These are phyloP conservation scores for Coniochaeta prunicola DNA, from an alignment of 2,329 filamentous ascomycete species.

Conservation along the genomic window DNA sequence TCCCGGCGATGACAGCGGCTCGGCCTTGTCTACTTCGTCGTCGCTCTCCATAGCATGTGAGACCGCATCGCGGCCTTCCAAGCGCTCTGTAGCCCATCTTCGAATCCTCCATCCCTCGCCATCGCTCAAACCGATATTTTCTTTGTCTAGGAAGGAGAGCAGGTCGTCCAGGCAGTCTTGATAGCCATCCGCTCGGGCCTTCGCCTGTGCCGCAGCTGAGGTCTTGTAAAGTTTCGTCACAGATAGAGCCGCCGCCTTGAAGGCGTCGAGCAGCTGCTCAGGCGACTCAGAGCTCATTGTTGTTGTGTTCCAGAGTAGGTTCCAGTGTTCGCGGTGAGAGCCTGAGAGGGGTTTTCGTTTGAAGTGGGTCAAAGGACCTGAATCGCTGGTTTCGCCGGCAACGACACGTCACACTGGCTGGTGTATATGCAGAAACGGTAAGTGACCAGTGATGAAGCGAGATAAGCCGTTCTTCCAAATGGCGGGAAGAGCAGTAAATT, in stretches of 20 bases:
- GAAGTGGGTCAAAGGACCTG: neutral
- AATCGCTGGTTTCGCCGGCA: neutral
- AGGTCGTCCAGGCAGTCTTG: conserved; percentile 92
- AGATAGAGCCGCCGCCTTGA: conserved; percentile 85
- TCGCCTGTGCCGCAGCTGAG: conserved; percentile 69
- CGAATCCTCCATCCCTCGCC: conserved; percentile 64
- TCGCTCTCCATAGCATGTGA: conserved; percentile 37
- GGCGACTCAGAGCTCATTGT: conserved; percentile 37
- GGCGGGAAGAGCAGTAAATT: neutral
- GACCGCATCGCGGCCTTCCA: conserved; percentile 48
- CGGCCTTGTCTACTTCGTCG: conserved; percentile 60
- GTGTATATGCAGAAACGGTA: neutral
- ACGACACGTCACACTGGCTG: neutral
- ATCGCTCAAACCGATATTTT: conserved; percentile 69
- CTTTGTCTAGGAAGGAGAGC: conserved; percentile 74
- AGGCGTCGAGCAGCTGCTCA: conserved; percentile 73
- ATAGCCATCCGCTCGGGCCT: conserved; percentile 74
- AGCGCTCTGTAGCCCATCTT: conserved; percentile 60
- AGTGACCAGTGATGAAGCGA: neutral
- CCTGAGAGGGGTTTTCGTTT: conserved; percentile 4
- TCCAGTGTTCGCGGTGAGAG: conserved; percentile 9
- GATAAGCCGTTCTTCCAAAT: neutral
- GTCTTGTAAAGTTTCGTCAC: conserved; percentile 97
- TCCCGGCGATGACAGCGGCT: conserved; percentile 50
- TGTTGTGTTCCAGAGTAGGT: conserved; percentile 14